Percentiles rank a stretch among this genome's conserved stretches.
Conservation (phyloP, 805 yeast species). For the Spathaspora arborariae region DNA sequence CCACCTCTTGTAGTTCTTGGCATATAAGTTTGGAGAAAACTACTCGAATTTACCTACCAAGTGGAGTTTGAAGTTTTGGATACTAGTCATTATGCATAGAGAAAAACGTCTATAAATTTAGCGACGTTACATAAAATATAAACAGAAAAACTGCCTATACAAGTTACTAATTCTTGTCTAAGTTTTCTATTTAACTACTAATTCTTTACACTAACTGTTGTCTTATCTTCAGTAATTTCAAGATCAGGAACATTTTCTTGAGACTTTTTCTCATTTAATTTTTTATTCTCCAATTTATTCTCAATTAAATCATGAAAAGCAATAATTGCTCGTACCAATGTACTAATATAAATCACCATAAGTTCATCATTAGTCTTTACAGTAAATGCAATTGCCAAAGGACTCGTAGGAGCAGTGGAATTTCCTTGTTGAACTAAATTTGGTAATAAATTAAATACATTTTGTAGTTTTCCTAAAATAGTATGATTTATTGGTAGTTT, state of each 20-base stretch:
- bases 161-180: neutral
- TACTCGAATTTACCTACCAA: too few species aligned
- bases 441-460: slow-evolving; percentile 89
- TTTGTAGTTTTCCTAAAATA: slow-evolving; percentile 89
- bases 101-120: too few species aligned
- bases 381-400: slow-evolving; percentile 76
- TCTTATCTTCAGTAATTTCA: neutral
- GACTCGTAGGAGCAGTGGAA: slow-evolving; percentile 35
- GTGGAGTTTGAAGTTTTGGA: too few species aligned
- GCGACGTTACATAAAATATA: too few species aligned
- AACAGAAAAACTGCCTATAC: too few species aligned
- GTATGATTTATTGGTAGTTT: slow-evolving; percentile 84
- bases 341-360: slow-evolving; percentile 88
- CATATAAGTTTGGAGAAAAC: too few species aligned
- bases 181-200: neutral
- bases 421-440: slow-evolving; percentile 45
- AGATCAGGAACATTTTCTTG: slow-evolving; percentile 7
- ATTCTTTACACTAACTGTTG: neutral
- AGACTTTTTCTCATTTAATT: slow-evolving; percentile 28
- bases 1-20: too few species aligned
- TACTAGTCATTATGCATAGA: too few species aligned
- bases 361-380: slow-evolving; percentile 93
- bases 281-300: slow-evolving; percentile 84
- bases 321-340: slow-evolving; percentile 87
- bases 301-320: slow-evolving; percentile 97